Conservation (phyloP, 2,329 filamentous ascomycete species). For the Ophiostoma sp. region DNA sequence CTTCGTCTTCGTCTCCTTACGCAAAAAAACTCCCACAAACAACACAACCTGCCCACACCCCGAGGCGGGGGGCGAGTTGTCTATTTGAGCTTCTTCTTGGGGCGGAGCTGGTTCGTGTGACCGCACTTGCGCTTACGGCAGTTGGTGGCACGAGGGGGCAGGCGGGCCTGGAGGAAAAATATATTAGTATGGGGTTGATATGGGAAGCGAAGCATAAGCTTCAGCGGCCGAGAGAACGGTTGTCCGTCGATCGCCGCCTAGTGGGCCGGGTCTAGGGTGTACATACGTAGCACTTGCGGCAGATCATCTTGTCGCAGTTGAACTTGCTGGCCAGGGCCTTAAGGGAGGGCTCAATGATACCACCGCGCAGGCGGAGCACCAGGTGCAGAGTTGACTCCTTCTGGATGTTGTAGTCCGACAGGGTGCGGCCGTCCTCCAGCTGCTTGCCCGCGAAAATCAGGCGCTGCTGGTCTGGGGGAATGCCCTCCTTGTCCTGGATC, state of each 20-base stretch:
- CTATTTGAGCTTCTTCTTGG: constrained; percentile 89
- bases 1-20: background rate
- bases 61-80: constrained; percentile 35
- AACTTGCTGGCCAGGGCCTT: constrained; percentile 99
- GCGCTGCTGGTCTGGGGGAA: constrained; percentile 98
- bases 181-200: background rate
- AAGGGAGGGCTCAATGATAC: constrained; percentile 98
- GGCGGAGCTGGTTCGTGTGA: constrained; percentile 99
- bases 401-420: constrained; percentile 99
- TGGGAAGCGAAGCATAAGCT: background rate
- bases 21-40: constrained; percentile 13
- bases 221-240: constrained; percentile 44
- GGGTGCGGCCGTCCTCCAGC: constrained; percentile 95
- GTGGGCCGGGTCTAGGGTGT: background rate
- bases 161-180: constrained; percentile 56
- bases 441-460: constrained; percentile 99
- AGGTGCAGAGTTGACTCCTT: constrained; percentile 99
- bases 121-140: constrained; percentile 99
- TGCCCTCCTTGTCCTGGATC: constrained; percentile 99
- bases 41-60: constrained; percentile 20
- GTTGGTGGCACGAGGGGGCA: constrained; percentile 98
- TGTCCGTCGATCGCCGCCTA: background rate
- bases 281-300: constrained; percentile 92
- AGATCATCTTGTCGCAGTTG: constrained; percentile 99
- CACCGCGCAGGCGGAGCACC: constrained; percentile 97